phyloP scores from a whole-genome alignment of 116 monocot species.

The Dioscorea cayenensis region DNA sequence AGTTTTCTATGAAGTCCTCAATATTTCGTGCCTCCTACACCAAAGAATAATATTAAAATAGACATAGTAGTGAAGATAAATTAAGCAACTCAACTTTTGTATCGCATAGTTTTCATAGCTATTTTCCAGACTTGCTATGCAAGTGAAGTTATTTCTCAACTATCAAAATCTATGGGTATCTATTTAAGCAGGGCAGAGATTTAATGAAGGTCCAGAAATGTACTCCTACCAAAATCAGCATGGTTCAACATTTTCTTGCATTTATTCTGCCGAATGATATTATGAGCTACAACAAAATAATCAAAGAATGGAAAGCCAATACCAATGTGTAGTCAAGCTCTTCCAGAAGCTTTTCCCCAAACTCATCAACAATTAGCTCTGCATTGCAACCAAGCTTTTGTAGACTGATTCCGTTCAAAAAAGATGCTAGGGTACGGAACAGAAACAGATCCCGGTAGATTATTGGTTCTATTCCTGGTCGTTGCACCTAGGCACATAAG shows the following conservation, averaged over 20 bases:
- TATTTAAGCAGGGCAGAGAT: no score
- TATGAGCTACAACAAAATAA: no score
- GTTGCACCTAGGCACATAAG: slow-evolving; percentile 57
- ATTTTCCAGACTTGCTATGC: no score
- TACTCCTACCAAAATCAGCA: no score
- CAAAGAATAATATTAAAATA: neutral
- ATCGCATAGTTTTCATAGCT: no score
- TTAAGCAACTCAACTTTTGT: no score
- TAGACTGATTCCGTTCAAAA: slow-evolving; percentile 93
- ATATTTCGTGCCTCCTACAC: slow-evolving; percentile 89
- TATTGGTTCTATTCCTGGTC: slow-evolving; percentile 96
- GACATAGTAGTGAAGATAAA: no score
- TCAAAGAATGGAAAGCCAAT: neutral
- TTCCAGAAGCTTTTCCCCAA: slow-evolving; percentile 97
- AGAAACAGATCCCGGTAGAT: slow-evolving; percentile 98
- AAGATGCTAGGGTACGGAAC: slow-evolving; percentile 93
- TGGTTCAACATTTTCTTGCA: no score
- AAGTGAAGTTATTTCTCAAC: no score
- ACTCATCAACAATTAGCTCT: slow-evolving; percentile 99
- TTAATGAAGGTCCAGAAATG: no score
- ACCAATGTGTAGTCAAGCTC: slow-evolving; percentile 98
- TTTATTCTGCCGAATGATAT: no score
- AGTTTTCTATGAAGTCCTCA: slow-evolving; percentile 94
- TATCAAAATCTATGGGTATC: no score
- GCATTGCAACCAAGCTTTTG: slow-evolving; percentile 99